These are phyloP conservation scores for Chloris gayana DNA, from an alignment of 176 grass and related monocot species.

Conservation along the genomic window DNA sequence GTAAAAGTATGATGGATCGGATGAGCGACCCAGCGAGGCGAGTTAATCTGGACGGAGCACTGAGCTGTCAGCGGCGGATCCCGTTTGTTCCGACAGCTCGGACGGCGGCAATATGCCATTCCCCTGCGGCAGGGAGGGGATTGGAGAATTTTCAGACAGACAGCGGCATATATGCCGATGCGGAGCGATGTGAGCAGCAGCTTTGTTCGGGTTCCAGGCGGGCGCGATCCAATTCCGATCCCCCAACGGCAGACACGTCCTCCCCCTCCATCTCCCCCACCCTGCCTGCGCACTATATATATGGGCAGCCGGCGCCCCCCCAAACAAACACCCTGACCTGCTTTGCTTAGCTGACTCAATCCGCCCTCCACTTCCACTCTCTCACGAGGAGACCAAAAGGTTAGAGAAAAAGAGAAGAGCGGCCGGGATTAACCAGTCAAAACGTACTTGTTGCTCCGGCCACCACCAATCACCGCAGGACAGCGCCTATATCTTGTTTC, in stretches of 20 bases:
- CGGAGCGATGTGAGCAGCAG: background rate
- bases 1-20: no score
- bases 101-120: conserved; percentile 47
- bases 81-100: conserved; percentile 40
- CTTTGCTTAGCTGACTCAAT: no score
- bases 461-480: conserved; percentile 37
- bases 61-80: conserved; percentile 17
- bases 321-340: background rate
- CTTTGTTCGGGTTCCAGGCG: background rate
- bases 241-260: conserved; percentile 35
- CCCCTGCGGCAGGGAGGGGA: background rate
- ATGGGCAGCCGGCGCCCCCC: conserved; percentile 17
- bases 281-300: conserved; percentile 44
- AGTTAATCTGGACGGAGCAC: conserved; percentile 23
- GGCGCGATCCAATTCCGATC: no score
- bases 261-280: no score
- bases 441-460: conserved; percentile 50
- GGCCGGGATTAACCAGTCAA: conserved; percentile 29
- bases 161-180: conserved; percentile 37
- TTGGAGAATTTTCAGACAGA: conserved; percentile 39
- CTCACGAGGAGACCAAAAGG: conserved; percentile 55
- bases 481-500: no score
- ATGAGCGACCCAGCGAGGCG: conserved; percentile 24
- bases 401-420: conserved; percentile 20
- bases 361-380: background rate